Conservation (phyloP, 331 rosid genomes). For the Rhamnella rubrinervis region DNA sequence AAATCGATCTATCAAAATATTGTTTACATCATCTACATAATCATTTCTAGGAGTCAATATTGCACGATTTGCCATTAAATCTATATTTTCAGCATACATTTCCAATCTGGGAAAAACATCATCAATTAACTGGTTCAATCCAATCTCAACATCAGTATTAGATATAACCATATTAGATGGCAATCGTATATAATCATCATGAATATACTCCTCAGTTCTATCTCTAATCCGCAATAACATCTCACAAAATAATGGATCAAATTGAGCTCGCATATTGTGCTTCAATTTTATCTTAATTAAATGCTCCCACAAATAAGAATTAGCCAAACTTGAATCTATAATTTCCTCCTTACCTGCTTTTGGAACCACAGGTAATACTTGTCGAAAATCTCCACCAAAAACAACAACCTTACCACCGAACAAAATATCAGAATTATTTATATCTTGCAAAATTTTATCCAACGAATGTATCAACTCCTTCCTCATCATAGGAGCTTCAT, state of each 20-base stretch:
- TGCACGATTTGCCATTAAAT: not conserved
- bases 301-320: not conserved
- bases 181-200: not conserved
- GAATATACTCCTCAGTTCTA: not conserved
- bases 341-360: not conserved
- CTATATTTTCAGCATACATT: not conserved
- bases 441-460: not conserved
- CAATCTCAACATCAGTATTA: not conserved
- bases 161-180: not conserved
- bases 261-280: not conserved
- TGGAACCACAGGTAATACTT: constrained; percentile 9
- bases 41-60: constrained; percentile 2
- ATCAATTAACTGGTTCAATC: not conserved
- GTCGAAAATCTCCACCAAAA: constrained; percentile 6
- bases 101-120: not conserved
- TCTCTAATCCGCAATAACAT: not conserved
- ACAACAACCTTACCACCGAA: not conserved
- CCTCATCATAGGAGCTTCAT: not conserved
- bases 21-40: not conserved
- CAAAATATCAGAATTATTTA: too few species aligned
- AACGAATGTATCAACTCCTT: not conserved
- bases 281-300: not conserved
- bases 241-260: not conserved
- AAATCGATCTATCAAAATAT: not conserved
- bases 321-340: not conserved